phyloP scores from a whole-genome alignment of 305 asterid species.

The Petunia hybrid region DNA sequence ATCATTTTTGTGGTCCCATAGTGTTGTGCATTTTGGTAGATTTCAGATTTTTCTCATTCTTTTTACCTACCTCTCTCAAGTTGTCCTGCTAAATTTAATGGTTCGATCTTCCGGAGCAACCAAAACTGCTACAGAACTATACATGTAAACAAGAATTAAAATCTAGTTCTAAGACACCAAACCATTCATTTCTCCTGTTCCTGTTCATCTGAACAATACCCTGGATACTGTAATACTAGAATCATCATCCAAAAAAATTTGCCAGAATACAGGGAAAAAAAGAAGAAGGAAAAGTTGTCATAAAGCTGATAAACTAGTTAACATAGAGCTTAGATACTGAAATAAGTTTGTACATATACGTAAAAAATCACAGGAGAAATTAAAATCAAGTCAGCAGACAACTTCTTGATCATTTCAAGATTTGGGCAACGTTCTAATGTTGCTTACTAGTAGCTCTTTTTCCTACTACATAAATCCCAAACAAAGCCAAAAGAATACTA shows the following conservation, averaged over 20 bases:
- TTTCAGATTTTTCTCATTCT: slow-evolving; percentile 25
- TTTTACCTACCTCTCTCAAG: slow-evolving; percentile 22
- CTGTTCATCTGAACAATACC: background rate
- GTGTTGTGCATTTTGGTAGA: background rate
- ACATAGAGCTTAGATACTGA: background rate
- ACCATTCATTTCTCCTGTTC: background rate
- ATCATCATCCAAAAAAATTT: background rate
- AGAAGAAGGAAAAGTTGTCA: no score
- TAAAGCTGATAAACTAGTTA: background rate
- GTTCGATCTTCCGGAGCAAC: background rate
- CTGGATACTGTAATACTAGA: background rate
- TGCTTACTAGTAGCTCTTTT: background rate
- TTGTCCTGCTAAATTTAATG: background rate
- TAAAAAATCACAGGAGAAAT: background rate
- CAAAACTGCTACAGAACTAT: background rate
- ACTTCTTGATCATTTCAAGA: background rate
- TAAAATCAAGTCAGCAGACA: background rate
- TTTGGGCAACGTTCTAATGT: background rate
- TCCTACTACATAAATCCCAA: slow-evolving; percentile 17
- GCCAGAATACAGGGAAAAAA: background rate
- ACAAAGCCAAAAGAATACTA: background rate
- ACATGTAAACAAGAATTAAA: background rate
- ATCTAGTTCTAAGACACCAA: background rate
- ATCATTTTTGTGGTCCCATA: background rate
- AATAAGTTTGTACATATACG: background rate